Evolutionary conservation across 768 basidiomycete species (phyloP).

Genomic region (Sporobolomyces phaffii): DNA sequence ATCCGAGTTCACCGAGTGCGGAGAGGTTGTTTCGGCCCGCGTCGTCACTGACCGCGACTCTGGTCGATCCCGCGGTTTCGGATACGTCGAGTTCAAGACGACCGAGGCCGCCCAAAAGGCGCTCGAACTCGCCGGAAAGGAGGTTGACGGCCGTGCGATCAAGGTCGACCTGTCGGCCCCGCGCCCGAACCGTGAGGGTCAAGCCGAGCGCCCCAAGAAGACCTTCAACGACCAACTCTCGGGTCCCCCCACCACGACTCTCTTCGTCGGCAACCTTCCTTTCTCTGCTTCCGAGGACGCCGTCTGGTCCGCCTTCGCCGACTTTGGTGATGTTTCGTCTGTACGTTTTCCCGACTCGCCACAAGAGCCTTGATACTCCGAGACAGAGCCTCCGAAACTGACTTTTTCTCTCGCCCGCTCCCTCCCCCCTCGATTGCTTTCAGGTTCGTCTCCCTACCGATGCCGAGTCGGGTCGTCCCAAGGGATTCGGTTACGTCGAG

Average conservation of each 20-base stretch:
- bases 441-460: constrained; percentile 84
- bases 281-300: constrained; percentile 73
- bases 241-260: constrained; percentile 59
- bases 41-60: constrained; percentile 58
- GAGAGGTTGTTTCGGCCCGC: constrained; percentile 81
- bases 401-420: not conserved
- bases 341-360: no score
- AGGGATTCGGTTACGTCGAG: constrained; percentile 96
- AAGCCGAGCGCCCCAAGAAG: constrained; percentile 57
- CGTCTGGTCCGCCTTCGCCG: constrained; percentile 83
- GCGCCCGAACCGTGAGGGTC: constrained; percentile 48
- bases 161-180: constrained; percentile 75
- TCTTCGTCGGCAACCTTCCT: constrained; percentile 89
- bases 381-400: not conserved
- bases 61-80: constrained; percentile 48
- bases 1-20: constrained; percentile 79
- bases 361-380: not conserved
- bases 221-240: constrained; percentile 68
- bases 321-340: constrained; percentile 85
- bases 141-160: constrained; percentile 85
- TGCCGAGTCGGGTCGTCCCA: constrained; percentile 77
- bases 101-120: constrained; percentile 58
- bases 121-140: constrained; percentile 68
- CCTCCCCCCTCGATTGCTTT: not conserved
- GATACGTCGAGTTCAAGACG: constrained; percentile 48